These are phyloP conservation scores for Silene noctiflora DNA, from an alignment of 179 eudicot genomes.

Conservation along the genomic window DNA sequence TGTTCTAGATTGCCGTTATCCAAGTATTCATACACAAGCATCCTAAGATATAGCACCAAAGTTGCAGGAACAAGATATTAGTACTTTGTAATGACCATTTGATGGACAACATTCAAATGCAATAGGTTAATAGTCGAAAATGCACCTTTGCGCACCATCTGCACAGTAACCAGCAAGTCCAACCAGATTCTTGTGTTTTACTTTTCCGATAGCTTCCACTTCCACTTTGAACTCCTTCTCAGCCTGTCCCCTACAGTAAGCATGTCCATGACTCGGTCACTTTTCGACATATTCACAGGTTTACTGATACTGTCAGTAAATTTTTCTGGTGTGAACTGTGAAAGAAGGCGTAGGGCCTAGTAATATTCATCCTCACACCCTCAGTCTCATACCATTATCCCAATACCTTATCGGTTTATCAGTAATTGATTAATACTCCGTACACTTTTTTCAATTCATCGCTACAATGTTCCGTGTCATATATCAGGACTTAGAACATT, in stretches of 20 bases:
- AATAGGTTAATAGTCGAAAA: neutral
- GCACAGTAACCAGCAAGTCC: conserved; percentile 86
- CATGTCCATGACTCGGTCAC: neutral
- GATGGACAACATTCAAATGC: conserved; percentile 3
- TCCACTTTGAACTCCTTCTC: conserved; percentile 95
- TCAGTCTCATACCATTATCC: neutral
- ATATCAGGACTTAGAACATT: conserved; percentile 4
- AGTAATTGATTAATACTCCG: neutral
- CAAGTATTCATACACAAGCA: conserved; percentile 79
- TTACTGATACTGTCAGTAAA: neutral
- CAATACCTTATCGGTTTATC: neutral
- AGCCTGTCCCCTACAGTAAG: conserved; percentile 78
- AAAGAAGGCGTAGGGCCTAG: too few relatives aligned
- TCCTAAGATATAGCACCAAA: conserved; percentile 36
- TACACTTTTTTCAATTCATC: conserved; percentile 8
- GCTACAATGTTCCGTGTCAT: conserved; percentile 8
- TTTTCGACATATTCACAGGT: neutral
- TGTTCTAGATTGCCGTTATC: conserved; percentile 92
- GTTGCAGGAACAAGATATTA: conserved; percentile 7
- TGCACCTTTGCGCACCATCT: conserved; percentile 78
- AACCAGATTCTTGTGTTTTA: conserved; percentile 88
- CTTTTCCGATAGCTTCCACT: conserved; percentile 98
- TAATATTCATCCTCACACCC: too few relatives aligned
- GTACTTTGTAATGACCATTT: neutral
- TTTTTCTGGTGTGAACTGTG: too few relatives aligned